phyloP scores from a whole-genome alignment of 139 green algal species.

The Chlamydomonas incerta region DNA sequence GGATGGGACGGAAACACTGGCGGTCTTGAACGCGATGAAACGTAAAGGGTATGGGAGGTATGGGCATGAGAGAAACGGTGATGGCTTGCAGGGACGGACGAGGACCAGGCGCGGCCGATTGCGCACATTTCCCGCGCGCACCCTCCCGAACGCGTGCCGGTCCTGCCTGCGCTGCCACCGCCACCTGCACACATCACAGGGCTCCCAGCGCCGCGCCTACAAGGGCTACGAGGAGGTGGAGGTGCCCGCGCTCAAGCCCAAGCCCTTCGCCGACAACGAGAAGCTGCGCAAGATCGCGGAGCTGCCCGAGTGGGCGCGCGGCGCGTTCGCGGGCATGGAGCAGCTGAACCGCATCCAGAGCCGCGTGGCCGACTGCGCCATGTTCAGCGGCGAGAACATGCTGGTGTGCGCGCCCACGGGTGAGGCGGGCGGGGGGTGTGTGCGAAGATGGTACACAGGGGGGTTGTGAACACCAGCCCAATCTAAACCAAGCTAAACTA shows the following conservation, averaged over 20 bases:
- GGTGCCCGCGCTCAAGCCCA: slow-evolving; percentile 94
- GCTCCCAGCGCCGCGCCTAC: slow-evolving; percentile 51
- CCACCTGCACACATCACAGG: neutral
- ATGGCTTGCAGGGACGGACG: neutral
- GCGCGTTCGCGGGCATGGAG: slow-evolving; percentile 90
- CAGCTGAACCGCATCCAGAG: slow-evolving; percentile 95
- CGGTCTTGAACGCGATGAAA: too few species aligned
- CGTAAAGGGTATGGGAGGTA: too few species aligned
- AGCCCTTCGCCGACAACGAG: slow-evolving; percentile 86
- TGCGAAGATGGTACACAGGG: too few species aligned
- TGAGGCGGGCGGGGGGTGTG: neutral
- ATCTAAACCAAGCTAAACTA: too few species aligned
- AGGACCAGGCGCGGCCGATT: too few species aligned
- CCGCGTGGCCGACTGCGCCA: slow-evolving; percentile 85
- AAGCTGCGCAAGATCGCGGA: slow-evolving; percentile 78
- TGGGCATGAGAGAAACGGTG: too few species aligned
- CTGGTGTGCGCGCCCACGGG: slow-evolving; percentile 79
- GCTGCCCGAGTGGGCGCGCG: slow-evolving; percentile 93
- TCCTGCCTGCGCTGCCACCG: neutral
- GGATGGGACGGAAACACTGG: too few species aligned
- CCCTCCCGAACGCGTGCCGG: neutral
- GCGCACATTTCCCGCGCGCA: neutral
- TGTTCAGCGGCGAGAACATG: slow-evolving; percentile 95
- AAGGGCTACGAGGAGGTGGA: slow-evolving; percentile 99
- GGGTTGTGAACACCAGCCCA: too few species aligned